phyloP scores from a whole-genome alignment of 371 early-diverging fungal genomes.

The Funneliformis caledonium region DNA sequence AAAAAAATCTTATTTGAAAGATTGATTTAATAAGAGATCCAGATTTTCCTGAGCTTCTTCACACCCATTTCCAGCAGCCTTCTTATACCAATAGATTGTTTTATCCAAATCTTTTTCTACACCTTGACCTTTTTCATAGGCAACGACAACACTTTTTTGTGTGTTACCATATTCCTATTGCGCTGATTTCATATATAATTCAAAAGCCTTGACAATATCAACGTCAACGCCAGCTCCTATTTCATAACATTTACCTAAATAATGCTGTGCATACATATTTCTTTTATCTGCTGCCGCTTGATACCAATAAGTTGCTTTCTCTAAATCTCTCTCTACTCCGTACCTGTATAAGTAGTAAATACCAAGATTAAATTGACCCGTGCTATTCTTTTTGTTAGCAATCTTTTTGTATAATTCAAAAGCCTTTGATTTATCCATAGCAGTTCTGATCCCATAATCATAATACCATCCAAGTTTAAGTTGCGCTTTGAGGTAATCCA shows the following conservation, averaged over 20 bases:
- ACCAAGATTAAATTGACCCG: background rate
- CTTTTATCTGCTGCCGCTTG: background rate
- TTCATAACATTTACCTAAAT: conserved; percentile 7
- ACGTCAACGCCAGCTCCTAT: background rate
- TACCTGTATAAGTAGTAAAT: background rate
- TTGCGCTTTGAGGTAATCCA: background rate
- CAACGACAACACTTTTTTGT: too few relatives aligned
- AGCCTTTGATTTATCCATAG: background rate
- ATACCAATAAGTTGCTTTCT: conserved; percentile 8
- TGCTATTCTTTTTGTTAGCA: background rate
- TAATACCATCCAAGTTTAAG: background rate
- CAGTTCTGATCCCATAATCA: background rate
- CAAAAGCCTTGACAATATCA: conserved; percentile 19
- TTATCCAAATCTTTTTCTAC: background rate
- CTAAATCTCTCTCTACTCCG: background rate
- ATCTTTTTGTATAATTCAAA: background rate
- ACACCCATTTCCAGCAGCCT: background rate
- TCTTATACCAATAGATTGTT: conserved; percentile 30
- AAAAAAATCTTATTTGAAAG: too few relatives aligned
- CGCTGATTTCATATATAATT: background rate
- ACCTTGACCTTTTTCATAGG: conserved; percentile 7
- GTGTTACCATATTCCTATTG: background rate
- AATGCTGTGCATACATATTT: background rate
- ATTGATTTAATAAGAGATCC: background rate
- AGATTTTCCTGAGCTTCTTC: background rate